phyloP scores from a whole-genome alignment of 1,284 basidiomycete species.

The Rhodotorula sp. region DNA sequence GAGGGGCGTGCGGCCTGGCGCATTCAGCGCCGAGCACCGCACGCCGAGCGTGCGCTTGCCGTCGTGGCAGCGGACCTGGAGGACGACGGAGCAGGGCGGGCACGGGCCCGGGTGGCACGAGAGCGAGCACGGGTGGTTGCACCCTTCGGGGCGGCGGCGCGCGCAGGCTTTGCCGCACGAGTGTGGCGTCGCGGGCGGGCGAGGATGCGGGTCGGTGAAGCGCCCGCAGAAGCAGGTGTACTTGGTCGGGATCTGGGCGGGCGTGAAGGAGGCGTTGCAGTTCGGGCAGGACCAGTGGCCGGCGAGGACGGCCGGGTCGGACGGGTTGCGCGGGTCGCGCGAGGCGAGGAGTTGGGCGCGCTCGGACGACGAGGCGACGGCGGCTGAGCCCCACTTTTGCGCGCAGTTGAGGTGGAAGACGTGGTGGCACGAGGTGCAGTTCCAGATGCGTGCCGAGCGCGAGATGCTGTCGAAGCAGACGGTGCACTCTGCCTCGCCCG shows the following conservation, averaged over 20 bases:
- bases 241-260: constrained; percentile 60
- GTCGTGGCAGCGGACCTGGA: constrained; percentile 28
- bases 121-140: constrained; percentile 73
- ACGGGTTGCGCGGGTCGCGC: constrained; percentile 29
- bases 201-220: constrained; percentile 56
- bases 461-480: constrained; percentile 75
- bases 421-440: constrained; percentile 81
- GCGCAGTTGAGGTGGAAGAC: constrained; percentile 81
- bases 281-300: constrained; percentile 47
- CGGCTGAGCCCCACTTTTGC: constrained; percentile 64
- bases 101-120: constrained; percentile 50
- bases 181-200: constrained; percentile 69
- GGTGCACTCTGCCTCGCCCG: constrained; percentile 61
- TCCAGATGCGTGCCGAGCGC: constrained; percentile 72
- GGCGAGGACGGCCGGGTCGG: constrained; percentile 15
- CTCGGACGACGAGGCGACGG: constrained; percentile 57
- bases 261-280: constrained; percentile 46
- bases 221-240: constrained; percentile 88
- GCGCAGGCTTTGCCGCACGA: constrained; percentile 76
- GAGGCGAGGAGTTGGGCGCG: constrained; percentile 42
- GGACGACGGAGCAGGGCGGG: constrained; percentile 37
- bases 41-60: constrained; percentile 13
- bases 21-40: constrained; percentile 23
- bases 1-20: constrained; percentile 7
- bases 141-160: constrained; percentile 59